These are phyloP conservation scores for Ustilago loliicola DNA, from an alignment of 1,284 basidiomycete genomes.

Conservation along the genomic window DNA sequence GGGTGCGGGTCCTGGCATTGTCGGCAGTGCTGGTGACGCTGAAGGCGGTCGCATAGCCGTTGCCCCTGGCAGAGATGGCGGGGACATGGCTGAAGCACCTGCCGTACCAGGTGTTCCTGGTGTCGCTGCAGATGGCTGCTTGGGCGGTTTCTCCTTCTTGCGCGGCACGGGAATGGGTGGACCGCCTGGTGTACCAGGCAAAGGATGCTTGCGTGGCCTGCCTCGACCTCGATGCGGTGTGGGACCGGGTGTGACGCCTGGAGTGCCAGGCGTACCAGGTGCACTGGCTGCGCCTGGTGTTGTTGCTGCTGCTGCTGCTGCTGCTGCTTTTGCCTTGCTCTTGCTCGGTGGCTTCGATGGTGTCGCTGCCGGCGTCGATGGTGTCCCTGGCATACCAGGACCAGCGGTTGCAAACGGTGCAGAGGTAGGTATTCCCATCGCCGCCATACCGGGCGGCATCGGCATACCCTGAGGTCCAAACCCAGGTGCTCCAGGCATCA, in stretches of 20 bases:
- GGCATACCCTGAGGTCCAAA: conserved; percentile 20
- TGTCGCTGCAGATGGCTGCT: conserved; percentile 15
- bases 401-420: conserved; percentile 16
- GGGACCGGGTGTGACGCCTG: conserved; percentile 36
- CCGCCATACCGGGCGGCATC: conserved; percentile 14
- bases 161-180: conserved; percentile 30
- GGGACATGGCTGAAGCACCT: conserved; percentile 9
- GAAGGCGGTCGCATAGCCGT: conserved; percentile 16
- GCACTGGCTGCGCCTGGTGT: conserved; percentile 23
- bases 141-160: conserved; percentile 47
- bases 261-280: conserved; percentile 29
- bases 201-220: conserved; percentile 50
- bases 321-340: conserved; percentile 28
- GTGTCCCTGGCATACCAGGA: conserved; percentile 23
- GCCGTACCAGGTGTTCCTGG: conserved; percentile 17
- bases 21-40: conserved; percentile 24
- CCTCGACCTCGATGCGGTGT: conserved; percentile 49
- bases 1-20: conserved; percentile 44
- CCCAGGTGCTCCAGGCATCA: conserved; percentile 8
- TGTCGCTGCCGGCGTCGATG: conserved; percentile 32
- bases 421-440: conserved; percentile 15
- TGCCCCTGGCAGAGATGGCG: conserved; percentile 4
- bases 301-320: conserved; percentile 19
- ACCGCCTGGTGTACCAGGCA: conserved; percentile 49
- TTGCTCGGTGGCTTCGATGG: conserved; percentile 31